Base-by-base conservation (phyloP, 177 flowering plant species). In the Vitis hybrid region DNA sequence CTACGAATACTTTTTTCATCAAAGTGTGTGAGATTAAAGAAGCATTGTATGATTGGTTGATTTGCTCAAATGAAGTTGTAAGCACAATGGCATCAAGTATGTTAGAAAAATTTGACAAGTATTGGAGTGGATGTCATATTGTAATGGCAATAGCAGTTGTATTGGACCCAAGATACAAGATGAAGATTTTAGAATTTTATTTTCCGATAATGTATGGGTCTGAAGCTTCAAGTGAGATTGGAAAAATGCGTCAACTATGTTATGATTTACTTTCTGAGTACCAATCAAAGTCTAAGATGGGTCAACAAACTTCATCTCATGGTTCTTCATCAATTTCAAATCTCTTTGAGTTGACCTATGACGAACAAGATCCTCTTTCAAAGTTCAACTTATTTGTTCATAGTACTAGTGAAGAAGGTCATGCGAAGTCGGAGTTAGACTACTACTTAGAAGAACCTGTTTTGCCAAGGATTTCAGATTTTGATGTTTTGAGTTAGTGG, bases 1-100 rank as follows among this genome's bases (percentile, higher is more conserved):
- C 59, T 51, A 15, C 66, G 6, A 70, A 60, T 49, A 1, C 24
- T 1, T 61, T 18, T 32, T 70, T 70, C 24, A 30, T 46, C 11
- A 49, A 70, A n/a, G 14, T 70, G 8, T 67, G 49, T 56, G 61
- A 30, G 61, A 56, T 67, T 67, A 67, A n/a, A 48, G 2, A 56
- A 4, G 51, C 70, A 54, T 56, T 67, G 10, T 56, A 50, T n/a
- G 5, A 68, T 3, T 68, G 62, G 62, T 3, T 56, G 2, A 12
- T n/a, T 8, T 15, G n/a, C 50, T 21, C 56, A 24, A 27, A 27
- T 27, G 30, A 61, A 49, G 21, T 50, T 48, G n/a, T 60, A 12
- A 24, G 21, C 19, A 48, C 4, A 6, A 60, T 61, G 66, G 56
- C 50, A 6, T 24, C 56, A 60, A 60, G 50, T 14, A 61, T 70